Base-by-base conservation (phyloP, 805 yeast species). In the Clavispora asparagi region DNA sequence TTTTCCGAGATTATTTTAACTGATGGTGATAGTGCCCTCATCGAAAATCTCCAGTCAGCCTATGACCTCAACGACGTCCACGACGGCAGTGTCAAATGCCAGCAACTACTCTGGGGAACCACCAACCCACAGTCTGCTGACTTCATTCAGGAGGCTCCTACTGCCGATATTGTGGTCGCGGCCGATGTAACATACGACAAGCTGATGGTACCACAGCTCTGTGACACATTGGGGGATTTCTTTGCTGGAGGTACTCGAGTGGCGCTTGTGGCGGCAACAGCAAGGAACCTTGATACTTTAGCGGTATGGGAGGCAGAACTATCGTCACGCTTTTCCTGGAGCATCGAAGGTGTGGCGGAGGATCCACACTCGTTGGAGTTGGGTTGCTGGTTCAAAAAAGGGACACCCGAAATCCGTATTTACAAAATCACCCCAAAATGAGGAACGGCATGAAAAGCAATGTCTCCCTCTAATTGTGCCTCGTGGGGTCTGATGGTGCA, bases 151-250 rank as follows among this genome's bases (percentile, higher is more conserved):
- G 57, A 39, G 4, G 50, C 51, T 2, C 59, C 63, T 0, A 46
- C 56, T 2, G 62, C 71, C 3, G 81, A 83, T 54, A 62, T 82
- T 1, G 66, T 89, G 0, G 58, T 88, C 4, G 96, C 91, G 0
- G 94, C 97, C 0, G 98, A 91, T 63, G 88, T 91, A 12, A 88
- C 96, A 0, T 91, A 87, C 63, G 97, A 91, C 57, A 60, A 80
- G 2, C 66, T 76, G 4, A 71, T 81, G 3, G 71, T 88, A 17
- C 81, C 82, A 0, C 65, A 65, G 23, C 70, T 91, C 36, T 73
- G 80, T n/a, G 49, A 58, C 5, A 76, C 83, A 10, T 58, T 86
- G 2, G 51, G 58, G n/a, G 70, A 66, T 35, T 64, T 73, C 44
- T 61, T 71, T 40, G 55, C 5, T 32, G 54, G 37, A 7, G 62